Base-by-base conservation (phyloP, 495 filamentous ascomycete genomes). In the Eremomyces bilateralis region DNA sequence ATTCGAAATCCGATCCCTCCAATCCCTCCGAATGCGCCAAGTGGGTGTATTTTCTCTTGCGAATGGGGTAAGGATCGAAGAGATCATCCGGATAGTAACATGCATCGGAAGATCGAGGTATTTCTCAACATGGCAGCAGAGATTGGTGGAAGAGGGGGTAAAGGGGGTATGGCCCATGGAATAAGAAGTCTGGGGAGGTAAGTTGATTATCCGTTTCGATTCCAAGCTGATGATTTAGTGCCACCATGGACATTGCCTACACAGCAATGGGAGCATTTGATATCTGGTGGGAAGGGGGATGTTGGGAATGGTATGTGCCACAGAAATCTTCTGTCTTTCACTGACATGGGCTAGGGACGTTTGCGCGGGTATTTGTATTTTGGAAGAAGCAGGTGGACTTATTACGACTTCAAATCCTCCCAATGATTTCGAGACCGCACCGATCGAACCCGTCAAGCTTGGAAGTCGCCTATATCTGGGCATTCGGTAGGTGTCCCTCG, bases 21-120 rank as follows among this genome's bases (percentile, higher is more conserved):
- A 1, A 57, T 77, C 53, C 72, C 73, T 0, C 40, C 46, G n/a
- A 62, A 62, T 20, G 73, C 73, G 4, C 73, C 73, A 1, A 59
- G 58, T 2, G 63, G 69, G n/a, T 79, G 73, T 38, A 56, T 75
- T 16, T 71, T 79, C 46, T 59, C 63, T 2, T 77, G 69, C 44
- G 73, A 79, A 40, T 79, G 73, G 73, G 73, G 73, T 1, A 79
- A 79, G 47, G 73, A 77, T 39, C 59, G 73, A 20, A 59, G 64
- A 31, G 73, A 77, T 43, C 52, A 48, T 22, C 57, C 57, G 0
- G 69, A 67, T 12, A 67, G 73, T 4, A 77, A 74, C 43, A 45
- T 79, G 53, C 52, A 65, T 35, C 59, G 69, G 22, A 79, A 77
- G 52, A 61, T 76, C 5, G 67, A 73, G 40, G 76, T 69, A 42